Conservation (phyloP, 2,329 filamentous ascomycete genomes). For the Penicillium sp. region DNA sequence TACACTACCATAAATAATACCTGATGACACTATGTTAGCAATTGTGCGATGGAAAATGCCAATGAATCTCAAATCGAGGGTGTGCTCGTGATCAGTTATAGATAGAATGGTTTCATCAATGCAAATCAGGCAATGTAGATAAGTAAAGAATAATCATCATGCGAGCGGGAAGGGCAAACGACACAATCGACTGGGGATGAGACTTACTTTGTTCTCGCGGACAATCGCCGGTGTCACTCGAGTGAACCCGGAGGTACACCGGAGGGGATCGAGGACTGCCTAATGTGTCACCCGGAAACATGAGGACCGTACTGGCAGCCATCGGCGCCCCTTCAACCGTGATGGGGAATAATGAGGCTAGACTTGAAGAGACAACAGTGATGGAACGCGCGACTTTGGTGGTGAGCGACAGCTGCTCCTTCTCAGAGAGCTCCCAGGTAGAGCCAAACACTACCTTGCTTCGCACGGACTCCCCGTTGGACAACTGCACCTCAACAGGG, state of each 20-base stretch:
- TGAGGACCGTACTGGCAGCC: slow-evolving; percentile 63
- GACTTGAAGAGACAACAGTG: slow-evolving; percentile 64
- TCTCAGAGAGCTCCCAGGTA: slow-evolving; percentile 35
- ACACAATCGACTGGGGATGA: slow-evolving; percentile 7
- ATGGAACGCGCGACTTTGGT: slow-evolving; percentile 59
- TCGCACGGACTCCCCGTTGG: slow-evolving; percentile 37
- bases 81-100: slow-evolving; percentile 67
- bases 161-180: slow-evolving; percentile 38
- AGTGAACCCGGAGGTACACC: slow-evolving; percentile 68
- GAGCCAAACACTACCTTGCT: slow-evolving; percentile 39
- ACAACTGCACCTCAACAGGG: slow-evolving; percentile 32
- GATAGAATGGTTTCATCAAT: slow-evolving; percentile 88
- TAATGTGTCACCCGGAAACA: slow-evolving; percentile 37
- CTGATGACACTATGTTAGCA: slow-evolving; percentile 45
- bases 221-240: slow-evolving; percentile 90
- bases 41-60: slow-evolving; percentile 21
- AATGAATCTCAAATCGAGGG: slow-evolving; percentile 11
- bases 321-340: slow-evolving; percentile 71
- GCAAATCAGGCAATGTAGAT: slow-evolving; percentile 99
- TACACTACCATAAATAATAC: slow-evolving; percentile 58
- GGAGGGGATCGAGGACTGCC: slow-evolving; percentile 41
- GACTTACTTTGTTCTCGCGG: slow-evolving; percentile 85
- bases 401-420: slow-evolving; percentile 15
- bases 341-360: slow-evolving; percentile 66
- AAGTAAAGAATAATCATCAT: slow-evolving; percentile 85